A percentile compares a stretch with the other conserved stretches of the same genome.
phyloP scores from a whole-genome alignment of 2,329 filamentous ascomycete genomes.

The Ceratocystis colombiana region DNA sequence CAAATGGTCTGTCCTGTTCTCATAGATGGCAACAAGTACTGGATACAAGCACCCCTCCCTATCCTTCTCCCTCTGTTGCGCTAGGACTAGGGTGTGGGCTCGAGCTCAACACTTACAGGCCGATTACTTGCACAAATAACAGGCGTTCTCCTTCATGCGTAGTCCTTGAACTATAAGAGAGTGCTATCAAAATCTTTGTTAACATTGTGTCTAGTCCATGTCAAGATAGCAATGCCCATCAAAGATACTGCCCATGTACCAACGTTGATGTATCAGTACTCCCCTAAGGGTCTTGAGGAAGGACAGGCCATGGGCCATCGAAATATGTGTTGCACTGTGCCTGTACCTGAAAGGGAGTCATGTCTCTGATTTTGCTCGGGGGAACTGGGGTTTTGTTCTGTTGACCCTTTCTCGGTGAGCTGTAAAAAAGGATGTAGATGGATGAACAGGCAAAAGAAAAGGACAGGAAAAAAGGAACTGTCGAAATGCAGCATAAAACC shows the following conservation, averaged over 20 bases:
- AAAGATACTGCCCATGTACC: too few species aligned
- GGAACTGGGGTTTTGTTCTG: not conserved
- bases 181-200: too few species aligned
- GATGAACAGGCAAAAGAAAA: not conserved
- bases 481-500: too few species aligned
- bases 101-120: not conserved
- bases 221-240: too few species aligned
- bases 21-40: not conserved
- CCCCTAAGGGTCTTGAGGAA: too few species aligned
- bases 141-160: too few species aligned
- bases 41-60: not conserved
- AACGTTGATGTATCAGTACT: too few species aligned
- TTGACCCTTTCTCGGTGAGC: not conserved
- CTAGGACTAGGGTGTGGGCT: not conserved
- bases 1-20: not conserved
- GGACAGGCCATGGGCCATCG: too few species aligned
- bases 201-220: too few species aligned
- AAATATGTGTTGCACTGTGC: too few species aligned
- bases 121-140: not conserved
- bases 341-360: conserved; percentile 6
- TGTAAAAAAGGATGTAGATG: not conserved
- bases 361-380: conserved; percentile 1
- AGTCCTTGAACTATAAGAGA: too few species aligned
- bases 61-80: not conserved
- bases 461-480: not conserved